These are phyloP conservation scores for Neocallimastix lanati DNA, from an alignment of 192 early-diverging fungal species.

Conservation along the genomic window DNA sequence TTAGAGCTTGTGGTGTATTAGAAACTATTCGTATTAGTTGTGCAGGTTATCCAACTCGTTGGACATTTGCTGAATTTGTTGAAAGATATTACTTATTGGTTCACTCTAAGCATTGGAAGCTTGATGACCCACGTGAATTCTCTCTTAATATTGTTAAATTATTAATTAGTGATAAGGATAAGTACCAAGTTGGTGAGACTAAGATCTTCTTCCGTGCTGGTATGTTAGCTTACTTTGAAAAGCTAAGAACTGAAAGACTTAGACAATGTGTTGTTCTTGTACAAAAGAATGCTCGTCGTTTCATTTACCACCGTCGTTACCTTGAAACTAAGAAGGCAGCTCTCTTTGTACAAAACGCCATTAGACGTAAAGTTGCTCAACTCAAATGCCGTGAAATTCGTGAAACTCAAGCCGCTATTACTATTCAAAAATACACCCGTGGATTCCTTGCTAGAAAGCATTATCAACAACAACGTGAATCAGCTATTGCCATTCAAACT, in stretches of 20 bases:
- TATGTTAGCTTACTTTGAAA: constrained; percentile 73
- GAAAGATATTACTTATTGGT: constrained; percentile 51
- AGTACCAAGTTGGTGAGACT: constrained; percentile 81
- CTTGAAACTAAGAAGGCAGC: constrained; percentile 9
- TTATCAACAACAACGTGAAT: constrained; percentile 12
- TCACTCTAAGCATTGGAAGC: constrained; percentile 27
- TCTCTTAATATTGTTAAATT: constrained; percentile 28
- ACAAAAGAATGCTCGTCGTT: constrained; percentile 69
- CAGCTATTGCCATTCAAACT: constrained; percentile 14
- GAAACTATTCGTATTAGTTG: constrained; percentile 98
- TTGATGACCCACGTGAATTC: constrained; percentile 20
- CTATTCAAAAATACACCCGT: constrained; percentile 34
- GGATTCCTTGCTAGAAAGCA: constrained; percentile 14
- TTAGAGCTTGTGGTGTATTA: constrained; percentile 95
- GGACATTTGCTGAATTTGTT: constrained; percentile 77
- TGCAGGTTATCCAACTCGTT: constrained; percentile 87
- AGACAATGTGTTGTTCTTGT: constrained; percentile 65
- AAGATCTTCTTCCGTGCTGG: constrained; percentile 99
- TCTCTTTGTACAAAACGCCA: constrained; percentile 1
- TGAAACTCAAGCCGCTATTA: constrained; percentile 45
- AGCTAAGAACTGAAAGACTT: constrained; percentile 65
- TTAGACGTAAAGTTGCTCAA: not conserved
- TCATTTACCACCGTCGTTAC: constrained; percentile 43
- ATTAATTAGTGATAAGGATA: constrained; percentile 60
- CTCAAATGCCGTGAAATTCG: constrained; percentile 10